These are phyloP conservation scores for Saccharomycopsis selenospora DNA, from an alignment of 805 yeast genomes.

Conservation along the genomic window DNA sequence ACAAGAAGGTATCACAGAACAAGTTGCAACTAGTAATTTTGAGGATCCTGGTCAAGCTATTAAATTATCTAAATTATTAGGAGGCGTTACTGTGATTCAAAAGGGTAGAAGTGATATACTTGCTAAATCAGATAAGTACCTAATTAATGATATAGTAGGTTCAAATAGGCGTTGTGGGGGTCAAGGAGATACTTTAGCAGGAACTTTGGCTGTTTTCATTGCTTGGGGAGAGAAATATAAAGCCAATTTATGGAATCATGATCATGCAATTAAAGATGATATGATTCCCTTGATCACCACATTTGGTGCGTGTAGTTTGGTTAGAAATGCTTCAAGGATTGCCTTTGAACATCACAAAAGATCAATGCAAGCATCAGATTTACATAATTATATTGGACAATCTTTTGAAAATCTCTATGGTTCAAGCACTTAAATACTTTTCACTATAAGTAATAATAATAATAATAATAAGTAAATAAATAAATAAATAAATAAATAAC, in stretches of 20 bases:
- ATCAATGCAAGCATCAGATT: constrained; percentile 78
- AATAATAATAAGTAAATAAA: neutral
- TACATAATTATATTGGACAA: constrained; percentile 59
- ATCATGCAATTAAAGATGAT: constrained; percentile 23
- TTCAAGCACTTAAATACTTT: neutral
- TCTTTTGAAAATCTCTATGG: constrained; percentile 48
- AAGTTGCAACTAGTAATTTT: constrained; percentile 5
- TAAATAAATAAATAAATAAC: too few relatives aligned
- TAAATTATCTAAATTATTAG: constrained; percentile 42
- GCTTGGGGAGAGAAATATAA: constrained; percentile 71
- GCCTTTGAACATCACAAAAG: constrained; percentile 66
- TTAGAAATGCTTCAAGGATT: constrained; percentile 52
- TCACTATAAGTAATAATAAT: neutral
- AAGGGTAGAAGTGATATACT: constrained; percentile 70
- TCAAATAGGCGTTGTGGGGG: constrained; percentile 86
- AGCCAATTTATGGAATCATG: constrained; percentile 49
- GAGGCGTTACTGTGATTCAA: constrained; percentile 55
- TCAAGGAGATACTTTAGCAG: constrained; percentile 91
- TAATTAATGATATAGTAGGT: constrained; percentile 48
- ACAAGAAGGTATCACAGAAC: constrained; percentile 17
- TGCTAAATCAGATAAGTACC: constrained; percentile 38
- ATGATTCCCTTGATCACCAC: constrained; percentile 46
- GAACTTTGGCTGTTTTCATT: constrained; percentile 72
- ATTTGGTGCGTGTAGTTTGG: constrained; percentile 63
- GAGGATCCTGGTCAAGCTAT: constrained; percentile 25